These are phyloP conservation scores for Epichloe glyceriae DNA, from an alignment of 2,329 filamentous ascomycete species.

Conservation along the genomic window DNA sequence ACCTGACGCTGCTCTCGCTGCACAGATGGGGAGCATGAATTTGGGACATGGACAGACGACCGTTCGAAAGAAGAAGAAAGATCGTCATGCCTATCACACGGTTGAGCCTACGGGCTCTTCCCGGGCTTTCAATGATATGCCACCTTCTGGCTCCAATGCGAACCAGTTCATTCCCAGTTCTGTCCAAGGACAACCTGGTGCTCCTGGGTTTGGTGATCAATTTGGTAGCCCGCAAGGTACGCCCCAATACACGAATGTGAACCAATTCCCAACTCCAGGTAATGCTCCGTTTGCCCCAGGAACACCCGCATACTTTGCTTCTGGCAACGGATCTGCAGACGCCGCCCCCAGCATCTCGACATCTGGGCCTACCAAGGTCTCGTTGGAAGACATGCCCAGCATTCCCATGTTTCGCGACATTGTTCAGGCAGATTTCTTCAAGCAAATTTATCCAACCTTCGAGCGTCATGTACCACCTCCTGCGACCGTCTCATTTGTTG, in stretches of 20 bases:
- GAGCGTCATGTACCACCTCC: slow-evolving; percentile 87
- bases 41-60: slow-evolving; percentile 41
- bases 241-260: slow-evolving; percentile 25
- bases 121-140: slow-evolving; percentile 57
- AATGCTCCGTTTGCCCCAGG: slow-evolving; percentile 27
- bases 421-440: slow-evolving; percentile 71
- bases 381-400: slow-evolving; percentile 86
- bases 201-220: slow-evolving; percentile 26
- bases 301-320: slow-evolving; percentile 14
- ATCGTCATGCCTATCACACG: slow-evolving; percentile 82
- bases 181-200: slow-evolving; percentile 11
- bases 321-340: slow-evolving; percentile 14
- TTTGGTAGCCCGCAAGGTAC: slow-evolving; percentile 32
- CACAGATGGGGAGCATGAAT: slow-evolving; percentile 68
- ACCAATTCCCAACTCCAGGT: slow-evolving; percentile 49
- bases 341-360: slow-evolving; percentile 21
- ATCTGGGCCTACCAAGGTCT: slow-evolving; percentile 43
- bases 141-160: slow-evolving; percentile 39
- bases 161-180: slow-evolving; percentile 25
- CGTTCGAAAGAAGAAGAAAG: slow-evolving; percentile 73
- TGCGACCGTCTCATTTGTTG: slow-evolving; percentile 75
- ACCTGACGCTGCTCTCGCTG: slow-evolving; percentile 41
- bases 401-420: slow-evolving; percentile 74
- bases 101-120: slow-evolving; percentile 61
- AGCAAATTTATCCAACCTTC: slow-evolving; percentile 86